Base-by-base conservation (phyloP, 306 rosid species). In the Ziziphus jujuba region DNA sequence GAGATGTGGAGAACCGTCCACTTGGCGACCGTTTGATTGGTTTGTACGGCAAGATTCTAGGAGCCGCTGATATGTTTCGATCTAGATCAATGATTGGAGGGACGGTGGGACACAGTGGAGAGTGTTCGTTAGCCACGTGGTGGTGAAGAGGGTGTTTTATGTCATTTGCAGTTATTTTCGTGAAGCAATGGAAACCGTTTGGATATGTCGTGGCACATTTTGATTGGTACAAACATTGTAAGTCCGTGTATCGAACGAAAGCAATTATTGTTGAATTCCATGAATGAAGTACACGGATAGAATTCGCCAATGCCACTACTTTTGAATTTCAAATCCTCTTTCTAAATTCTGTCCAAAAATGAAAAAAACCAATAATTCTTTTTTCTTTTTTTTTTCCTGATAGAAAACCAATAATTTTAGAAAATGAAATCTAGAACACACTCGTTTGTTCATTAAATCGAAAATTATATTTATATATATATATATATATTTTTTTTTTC, bases 181-280 rank as follows among this genome's bases (percentile, higher is more conserved):
- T 82, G 80, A 61, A 68, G 83, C 79, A 70, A 52, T 36, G 69
- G 71, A 61, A 28, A 62, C 36, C 66, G 24, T 28, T 31, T 52
- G 44, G 16, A 49, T 17, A 20, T 59, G 67, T 17, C 72, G 74
- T 70, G 87, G 89, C 73, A 23, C 0, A 20, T 9, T 36, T 21
- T 53, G 61, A 67, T 56, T 78, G 84, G 80, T 0, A 34, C 22
- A 3, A 7, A 22, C 28, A 21, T 9, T 17, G 44, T 25, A 9
- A 13, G 72, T 54, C 15, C 84, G 78, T 75, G 81, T 49, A 52
- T 65, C 34, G 53, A 69, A 78, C 77, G 78, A 74, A 75, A 63
- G 58, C 60, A 69, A 48, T 48, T 53, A 45, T 61, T 22, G 69
- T 45, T 25, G 7, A 40, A 12, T 1, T 9, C 45, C 45, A 3